Conservation (phyloP, 371 early-diverging fungal species). For the Amoeboradix gromovi region DNA sequence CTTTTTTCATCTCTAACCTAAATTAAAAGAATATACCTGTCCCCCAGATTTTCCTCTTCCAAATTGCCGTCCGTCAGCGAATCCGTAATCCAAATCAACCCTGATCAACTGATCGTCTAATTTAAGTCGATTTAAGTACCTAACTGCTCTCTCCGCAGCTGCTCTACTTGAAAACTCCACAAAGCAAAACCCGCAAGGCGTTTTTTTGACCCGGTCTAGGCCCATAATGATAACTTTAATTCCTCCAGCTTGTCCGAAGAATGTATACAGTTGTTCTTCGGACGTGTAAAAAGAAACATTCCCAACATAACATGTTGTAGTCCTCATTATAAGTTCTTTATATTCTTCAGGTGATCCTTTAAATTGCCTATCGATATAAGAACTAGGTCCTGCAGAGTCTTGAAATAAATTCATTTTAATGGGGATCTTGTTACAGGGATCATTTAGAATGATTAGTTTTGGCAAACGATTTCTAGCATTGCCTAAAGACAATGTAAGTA, state of each 20-base stretch:
- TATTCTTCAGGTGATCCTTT: too few relatives aligned
- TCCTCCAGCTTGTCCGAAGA: constrained; percentile 39
- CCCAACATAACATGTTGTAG: constrained; percentile 66
- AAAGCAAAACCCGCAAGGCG: constrained; percentile 76
- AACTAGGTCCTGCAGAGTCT: too few relatives aligned
- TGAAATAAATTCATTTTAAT: too few relatives aligned
- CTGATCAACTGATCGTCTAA: constrained; percentile 78
- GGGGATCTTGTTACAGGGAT: too few relatives aligned
- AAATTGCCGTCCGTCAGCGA: constrained; percentile 74
- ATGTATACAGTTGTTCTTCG: constrained; percentile 35
- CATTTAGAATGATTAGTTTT: too few relatives aligned
- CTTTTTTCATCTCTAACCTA: constrained; percentile 72
- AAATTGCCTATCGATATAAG: too few relatives aligned
- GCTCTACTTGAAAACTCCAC: constrained; percentile 10
- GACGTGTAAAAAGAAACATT: constrained; percentile 61
- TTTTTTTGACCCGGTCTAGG: constrained; percentile 60
- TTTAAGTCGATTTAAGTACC: constrained; percentile 71
- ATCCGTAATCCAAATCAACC: constrained; percentile 90
- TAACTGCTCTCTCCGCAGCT: constrained; percentile 67
- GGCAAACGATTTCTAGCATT: too few relatives aligned
- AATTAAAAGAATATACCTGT: constrained; percentile 23
- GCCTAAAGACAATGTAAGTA: background rate
- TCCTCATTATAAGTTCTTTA: too few relatives aligned
- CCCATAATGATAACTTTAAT: constrained; percentile 97
- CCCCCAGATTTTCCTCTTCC: constrained; percentile 86